Evolutionary conservation across 768 basidiomycete genomes (phyloP).

Genomic region (Amanita pseudoporphyria): DNA sequence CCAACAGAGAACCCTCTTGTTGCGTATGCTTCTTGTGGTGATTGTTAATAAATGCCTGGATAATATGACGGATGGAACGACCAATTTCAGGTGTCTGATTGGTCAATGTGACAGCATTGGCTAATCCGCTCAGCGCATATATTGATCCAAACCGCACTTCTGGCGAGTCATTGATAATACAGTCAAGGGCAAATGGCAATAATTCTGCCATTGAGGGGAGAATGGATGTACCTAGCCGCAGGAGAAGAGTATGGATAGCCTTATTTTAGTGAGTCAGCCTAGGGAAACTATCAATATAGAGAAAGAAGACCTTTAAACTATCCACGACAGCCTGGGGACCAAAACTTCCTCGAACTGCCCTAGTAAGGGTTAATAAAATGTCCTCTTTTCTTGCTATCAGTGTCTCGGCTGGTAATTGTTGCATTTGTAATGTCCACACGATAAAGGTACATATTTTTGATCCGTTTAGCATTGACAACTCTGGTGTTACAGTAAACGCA

Average conservation of each 20-base stretch:
- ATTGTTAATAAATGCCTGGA: slow-evolving; percentile 19
- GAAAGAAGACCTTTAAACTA: slow-evolving; percentile 21
- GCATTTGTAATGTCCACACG: slow-evolving; percentile 39
- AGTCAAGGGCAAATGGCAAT: slow-evolving; percentile 28
- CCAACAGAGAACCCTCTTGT: slow-evolving; percentile 15
- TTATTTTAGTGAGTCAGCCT: slow-evolving; percentile 9
- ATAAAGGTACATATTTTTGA: slow-evolving; percentile 37
- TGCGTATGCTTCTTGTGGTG: slow-evolving; percentile 5
- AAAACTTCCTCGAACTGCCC: slow-evolving; percentile 22
- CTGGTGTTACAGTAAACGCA: slow-evolving; percentile 25
- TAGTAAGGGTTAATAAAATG: slow-evolving; percentile 26
- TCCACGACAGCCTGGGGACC: slow-evolving; percentile 24
- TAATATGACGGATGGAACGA: slow-evolving; percentile 15
- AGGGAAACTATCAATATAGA: not conserved
- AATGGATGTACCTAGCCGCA: slow-evolving; percentile 36
- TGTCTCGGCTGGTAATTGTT: slow-evolving; percentile 35
- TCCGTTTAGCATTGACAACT: slow-evolving; percentile 27
- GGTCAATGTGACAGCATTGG: slow-evolving; percentile 25
- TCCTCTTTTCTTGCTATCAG: slow-evolving; percentile 21
- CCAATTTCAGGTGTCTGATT: slow-evolving; percentile 7
- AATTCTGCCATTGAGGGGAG: slow-evolving; percentile 37
- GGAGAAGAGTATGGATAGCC: slow-evolving; percentile 27
- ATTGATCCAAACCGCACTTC: slow-evolving; percentile 41
- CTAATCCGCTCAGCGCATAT: slow-evolving; percentile 47
- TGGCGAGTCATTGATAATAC: slow-evolving; percentile 19